Evolutionary conservation across 306 rosid genomes (phyloP), one percentile per base, ranked within the genome.

Genomic region (Purshia tridentata): DNA sequence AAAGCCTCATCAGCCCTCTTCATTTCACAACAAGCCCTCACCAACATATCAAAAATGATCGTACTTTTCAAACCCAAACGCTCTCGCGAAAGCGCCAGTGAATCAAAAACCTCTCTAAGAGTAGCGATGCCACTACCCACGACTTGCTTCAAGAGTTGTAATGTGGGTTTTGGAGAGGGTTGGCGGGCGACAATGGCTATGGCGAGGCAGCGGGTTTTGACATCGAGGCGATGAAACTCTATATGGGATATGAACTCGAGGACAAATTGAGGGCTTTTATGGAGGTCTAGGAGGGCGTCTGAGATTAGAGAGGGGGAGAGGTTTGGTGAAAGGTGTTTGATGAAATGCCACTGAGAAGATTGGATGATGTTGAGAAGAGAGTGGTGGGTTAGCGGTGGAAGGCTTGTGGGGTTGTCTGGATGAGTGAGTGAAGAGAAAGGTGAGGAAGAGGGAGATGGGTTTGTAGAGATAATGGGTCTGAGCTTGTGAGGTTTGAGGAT

Each of bases 271-370:
- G 98, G 98, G 58, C 8, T 75, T 66, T 76, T 67, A 51, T 65
- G 86, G 77, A 93, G 93, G 22, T 65, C 41, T 60, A 58, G 48
- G 13, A 91, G 80, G 69, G 89, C 55, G 15, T 86, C 73, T 6
- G 93, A 82, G 69, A 86, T 64, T 18, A 84, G 74, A 42, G 91
- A 77, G 14, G 97, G 73, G 8, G 88, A 67, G 18, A 88, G 72
- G 39, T 80, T 68, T 15, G 85, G 82, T 0, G 82, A 81, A 42
- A 83, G 57, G 9, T 84, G 96, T 85, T 93, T 47, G 97, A 91
- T 81, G 49, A 85, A 89, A 87, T 91, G 88, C 97, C 98, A 93
- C 80, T 87, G 89, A 81, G 93, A 93, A 65, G 96, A 77, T 10
- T 82, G 73, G 55, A 88, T 83, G 0, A 81, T 77, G 69, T 68